Evolutionary conservation across 2,329 filamentous ascomycete genomes (phyloP).

Genomic region (Xylariaceae sp.): DNA sequence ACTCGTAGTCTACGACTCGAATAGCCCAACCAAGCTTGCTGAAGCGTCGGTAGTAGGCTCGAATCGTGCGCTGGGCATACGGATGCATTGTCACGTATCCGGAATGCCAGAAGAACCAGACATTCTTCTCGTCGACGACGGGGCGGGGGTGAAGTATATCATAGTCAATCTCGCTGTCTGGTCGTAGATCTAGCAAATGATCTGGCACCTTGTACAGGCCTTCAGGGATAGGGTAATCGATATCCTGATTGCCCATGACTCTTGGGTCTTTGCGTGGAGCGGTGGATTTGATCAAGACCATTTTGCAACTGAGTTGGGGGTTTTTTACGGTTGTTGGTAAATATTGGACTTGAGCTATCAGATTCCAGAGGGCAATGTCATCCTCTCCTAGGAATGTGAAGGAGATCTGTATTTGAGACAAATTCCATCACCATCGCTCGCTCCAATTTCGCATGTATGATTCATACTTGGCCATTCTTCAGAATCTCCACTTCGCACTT

Average conservation of each 20-base stretch:
- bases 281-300: background rate
- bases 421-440: too few species aligned
- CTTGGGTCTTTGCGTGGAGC: background rate
- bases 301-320: background rate
- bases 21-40: conserved; percentile 46
- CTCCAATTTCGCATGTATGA: too few species aligned
- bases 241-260: background rate
- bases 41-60: conserved; percentile 48
- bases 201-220: background rate
- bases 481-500: too few species aligned
- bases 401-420: too few species aligned
- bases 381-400: too few species aligned
- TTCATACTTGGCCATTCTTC: too few species aligned
- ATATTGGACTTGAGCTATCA: background rate
- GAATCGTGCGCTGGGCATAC: conserved; percentile 47
- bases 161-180: background rate
- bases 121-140: conserved; percentile 39
- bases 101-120: conserved; percentile 54
- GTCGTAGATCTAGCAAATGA: background rate
- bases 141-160: background rate
- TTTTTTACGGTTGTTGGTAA: background rate
- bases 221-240: background rate
- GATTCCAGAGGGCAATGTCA: background rate
- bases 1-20: conserved; percentile 43
- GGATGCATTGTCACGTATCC: conserved; percentile 44